Evolutionary conservation across 2,329 filamentous ascomycete species (phyloP).

Genomic region (Calonectria crousiana): DNA sequence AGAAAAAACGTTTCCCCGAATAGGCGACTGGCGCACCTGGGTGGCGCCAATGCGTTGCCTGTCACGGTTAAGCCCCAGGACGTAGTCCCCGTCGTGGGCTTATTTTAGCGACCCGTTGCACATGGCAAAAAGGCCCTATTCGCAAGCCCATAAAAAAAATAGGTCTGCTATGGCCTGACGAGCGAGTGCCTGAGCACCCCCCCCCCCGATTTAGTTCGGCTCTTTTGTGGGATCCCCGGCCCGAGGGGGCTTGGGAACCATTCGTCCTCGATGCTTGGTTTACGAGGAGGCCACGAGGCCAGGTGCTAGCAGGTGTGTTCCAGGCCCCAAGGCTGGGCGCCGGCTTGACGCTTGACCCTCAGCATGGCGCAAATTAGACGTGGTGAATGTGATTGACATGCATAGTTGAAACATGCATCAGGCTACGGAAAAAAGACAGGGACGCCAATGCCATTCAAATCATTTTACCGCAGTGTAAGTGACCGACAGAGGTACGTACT

Average conservation of each 20-base stretch:
- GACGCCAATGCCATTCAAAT: neutral
- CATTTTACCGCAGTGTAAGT: neutral
- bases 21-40: neutral
- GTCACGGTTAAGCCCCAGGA: neutral
- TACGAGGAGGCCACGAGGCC: slow-evolving; percentile 22
- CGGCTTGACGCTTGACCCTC: neutral
- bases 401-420: neutral
- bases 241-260: slow-evolving; percentile 5
- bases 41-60: neutral
- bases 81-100: slow-evolving; percentile 18
- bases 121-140: slow-evolving; percentile 21
- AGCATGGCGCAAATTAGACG: neutral
- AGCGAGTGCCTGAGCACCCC: slow-evolving; percentile 3
- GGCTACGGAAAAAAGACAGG: neutral
- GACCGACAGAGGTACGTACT: neutral
- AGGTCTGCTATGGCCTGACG: neutral
- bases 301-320: slow-evolving; percentile 18
- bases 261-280: slow-evolving; percentile 1
- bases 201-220: slow-evolving; percentile 2
- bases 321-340: slow-evolving; percentile 18
- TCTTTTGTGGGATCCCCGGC: neutral
- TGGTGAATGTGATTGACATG: slow-evolving; percentile 7
- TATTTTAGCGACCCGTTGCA: slow-evolving; percentile 19
- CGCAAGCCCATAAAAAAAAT: slow-evolving; percentile 1
- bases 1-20: neutral